Evolutionary conservation across 371 early-diverging fungal genomes (phyloP).

Genomic region (Zopfochytrium polystomum): DNA sequence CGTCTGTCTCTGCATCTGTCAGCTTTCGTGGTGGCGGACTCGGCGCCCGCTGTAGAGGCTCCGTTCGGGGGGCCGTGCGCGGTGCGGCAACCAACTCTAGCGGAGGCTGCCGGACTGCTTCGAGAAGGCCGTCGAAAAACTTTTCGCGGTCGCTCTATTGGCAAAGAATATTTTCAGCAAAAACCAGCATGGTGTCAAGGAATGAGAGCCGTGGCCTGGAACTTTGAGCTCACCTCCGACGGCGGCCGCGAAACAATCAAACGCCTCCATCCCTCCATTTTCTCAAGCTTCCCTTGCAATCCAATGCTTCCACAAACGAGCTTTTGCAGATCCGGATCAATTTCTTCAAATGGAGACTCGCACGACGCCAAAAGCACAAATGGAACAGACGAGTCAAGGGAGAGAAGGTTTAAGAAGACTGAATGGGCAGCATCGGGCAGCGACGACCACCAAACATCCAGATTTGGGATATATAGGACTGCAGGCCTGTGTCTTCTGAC

Average conservation of each 20-base stretch:
- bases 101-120: conserved; percentile 20
- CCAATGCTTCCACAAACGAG: no score
- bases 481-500: conserved; percentile 55
- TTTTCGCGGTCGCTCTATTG: conserved; percentile 20
- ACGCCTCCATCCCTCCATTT: conserved; percentile 28
- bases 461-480: conserved; percentile 52
- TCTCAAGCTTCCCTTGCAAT: conserved; percentile 20
- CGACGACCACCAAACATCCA: conserved; percentile 48
- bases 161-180: conserved; percentile 9
- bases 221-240: conserved; percentile 25
- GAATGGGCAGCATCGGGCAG: conserved; percentile 41
- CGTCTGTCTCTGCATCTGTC: conserved; percentile 41
- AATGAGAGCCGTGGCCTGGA: conserved; percentile 13
- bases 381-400: conserved; percentile 46
- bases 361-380: conserved; percentile 56
- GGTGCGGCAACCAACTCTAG: conserved; percentile 11
- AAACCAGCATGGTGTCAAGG: conserved; percentile 11
- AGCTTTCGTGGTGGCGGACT: conserved; percentile 49
- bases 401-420: conserved; percentile 46
- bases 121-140: conserved; percentile 30
- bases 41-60: conserved; percentile 43
- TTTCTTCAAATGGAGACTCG: conserved; percentile 37
- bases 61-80: conserved; percentile 8
- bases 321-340: conserved; percentile 20
- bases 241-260: conserved; percentile 29